A percentile compares a stretch with the other conserved stretches of the same genome.
Conservation (phyloP, 257 asterid species). For the Gynochthodes officinalis region DNA sequence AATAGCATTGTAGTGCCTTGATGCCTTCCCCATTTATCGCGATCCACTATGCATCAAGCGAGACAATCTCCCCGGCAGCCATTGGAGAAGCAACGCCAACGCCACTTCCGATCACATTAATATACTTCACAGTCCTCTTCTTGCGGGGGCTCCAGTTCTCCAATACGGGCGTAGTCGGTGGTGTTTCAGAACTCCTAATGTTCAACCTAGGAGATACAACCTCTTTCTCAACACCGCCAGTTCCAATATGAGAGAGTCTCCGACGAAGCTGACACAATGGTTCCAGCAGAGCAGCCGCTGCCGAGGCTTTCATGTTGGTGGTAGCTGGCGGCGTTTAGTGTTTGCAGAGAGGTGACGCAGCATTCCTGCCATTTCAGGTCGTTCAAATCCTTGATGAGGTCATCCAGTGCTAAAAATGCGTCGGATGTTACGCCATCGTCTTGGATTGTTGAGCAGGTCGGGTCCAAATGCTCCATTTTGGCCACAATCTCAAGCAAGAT, state of each 20-base stretch:
- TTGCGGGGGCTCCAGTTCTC: conserved; percentile 8
- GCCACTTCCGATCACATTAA: neutral
- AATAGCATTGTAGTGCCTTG: neutral
- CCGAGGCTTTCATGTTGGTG: neutral
- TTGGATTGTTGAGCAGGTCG: conserved; percentile 48
- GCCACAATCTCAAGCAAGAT: conserved; percentile 35
- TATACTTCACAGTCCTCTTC: neutral
- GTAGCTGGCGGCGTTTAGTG: conserved; percentile 26
- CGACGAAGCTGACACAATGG: neutral
- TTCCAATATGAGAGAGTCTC: neutral
- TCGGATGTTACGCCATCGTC: conserved; percentile 39
- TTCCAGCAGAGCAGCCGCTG: neutral
- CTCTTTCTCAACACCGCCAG: neutral
- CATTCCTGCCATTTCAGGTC: conserved; percentile 67
- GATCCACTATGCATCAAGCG: no score
- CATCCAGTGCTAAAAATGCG: conserved; percentile 38
- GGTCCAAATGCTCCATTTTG: conserved; percentile 47
- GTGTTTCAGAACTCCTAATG: neutral
- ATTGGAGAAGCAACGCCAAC: neutral
- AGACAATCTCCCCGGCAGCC: neutral
- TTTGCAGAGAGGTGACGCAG: conserved; percentile 56
- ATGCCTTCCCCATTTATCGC: no score
- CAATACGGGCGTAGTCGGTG: neutral
- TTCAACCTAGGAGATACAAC: neutral
- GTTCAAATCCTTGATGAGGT: conserved; percentile 46